Evolutionary conservation across 2,329 filamentous ascomycete species (phyloP).

Genomic region (Thermothelomyces thermophilus): DNA sequence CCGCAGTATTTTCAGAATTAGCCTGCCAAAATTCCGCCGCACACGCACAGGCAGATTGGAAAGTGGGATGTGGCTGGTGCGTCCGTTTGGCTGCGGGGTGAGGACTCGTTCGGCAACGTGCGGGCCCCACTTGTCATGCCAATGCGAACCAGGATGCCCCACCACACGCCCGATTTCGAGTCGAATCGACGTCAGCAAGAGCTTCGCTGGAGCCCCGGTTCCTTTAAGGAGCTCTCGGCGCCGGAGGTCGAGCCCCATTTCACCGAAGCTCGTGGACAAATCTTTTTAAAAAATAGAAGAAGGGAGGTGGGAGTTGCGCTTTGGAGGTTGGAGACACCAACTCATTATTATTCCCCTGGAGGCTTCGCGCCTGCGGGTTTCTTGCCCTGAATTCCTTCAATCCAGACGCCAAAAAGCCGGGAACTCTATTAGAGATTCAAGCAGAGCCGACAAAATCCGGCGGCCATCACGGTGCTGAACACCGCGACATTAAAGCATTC

Average conservation of each 20-base stretch:
- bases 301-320: neutral
- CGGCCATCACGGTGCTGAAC: neutral
- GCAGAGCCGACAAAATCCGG: neutral
- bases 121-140: neutral
- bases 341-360: neutral
- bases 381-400: neutral
- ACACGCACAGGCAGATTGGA: constrained; percentile 11
- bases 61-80: constrained; percentile 24
- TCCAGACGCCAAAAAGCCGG: neutral
- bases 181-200: constrained; percentile 3
- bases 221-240: too few relatives aligned
- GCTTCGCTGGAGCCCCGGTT: neutral
- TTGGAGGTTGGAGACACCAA: neutral
- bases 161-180: constrained; percentile 6
- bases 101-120: neutral
- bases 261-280: neutral
- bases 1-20: constrained; percentile 22
- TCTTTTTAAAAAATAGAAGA: neutral
- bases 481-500: neutral
- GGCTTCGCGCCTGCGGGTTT: too few relatives aligned
- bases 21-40: constrained; percentile 20
- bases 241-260: neutral
- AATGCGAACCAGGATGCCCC: constrained; percentile 5
- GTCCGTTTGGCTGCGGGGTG: neutral
- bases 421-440: neutral